Conservation (phyloP, 2,329 filamentous ascomycete species). For the Penicillium corylophilum region DNA sequence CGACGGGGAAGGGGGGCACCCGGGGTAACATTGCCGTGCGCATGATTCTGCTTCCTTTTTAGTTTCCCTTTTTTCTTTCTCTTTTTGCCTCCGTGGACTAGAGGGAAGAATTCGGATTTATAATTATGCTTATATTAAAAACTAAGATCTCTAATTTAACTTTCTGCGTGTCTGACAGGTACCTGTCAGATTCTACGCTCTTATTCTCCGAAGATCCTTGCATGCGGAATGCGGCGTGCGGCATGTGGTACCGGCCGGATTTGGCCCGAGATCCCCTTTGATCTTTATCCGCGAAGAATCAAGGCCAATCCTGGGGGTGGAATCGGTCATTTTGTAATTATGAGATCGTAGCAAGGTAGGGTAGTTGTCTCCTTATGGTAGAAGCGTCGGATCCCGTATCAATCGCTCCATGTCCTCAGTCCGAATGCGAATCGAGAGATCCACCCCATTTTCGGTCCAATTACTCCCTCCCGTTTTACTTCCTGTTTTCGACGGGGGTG, state of each 20-base stretch:
- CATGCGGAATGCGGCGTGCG: conserved; percentile 10
- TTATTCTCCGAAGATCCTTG: conserved; percentile 4
- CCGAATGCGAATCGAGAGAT: conserved; percentile 19
- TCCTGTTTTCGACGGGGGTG: conserved; percentile 4
- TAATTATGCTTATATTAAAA: too few relatives aligned
- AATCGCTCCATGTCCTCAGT: conserved; percentile 23
- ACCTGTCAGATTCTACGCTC: background rate
- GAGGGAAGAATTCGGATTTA: too few relatives aligned
- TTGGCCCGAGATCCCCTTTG: conserved; percentile 4
- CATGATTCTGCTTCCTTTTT: too few relatives aligned
- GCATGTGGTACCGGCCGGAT: conserved; percentile 3
- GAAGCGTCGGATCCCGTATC: conserved; percentile 18
- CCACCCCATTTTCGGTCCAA: conserved; percentile 23
- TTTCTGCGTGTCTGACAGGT: background rate
- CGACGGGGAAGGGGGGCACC: conserved; percentile 9
- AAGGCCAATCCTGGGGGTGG: background rate
- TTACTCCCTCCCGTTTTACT: background rate
- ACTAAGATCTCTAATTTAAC: background rate
- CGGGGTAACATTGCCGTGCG: background rate
- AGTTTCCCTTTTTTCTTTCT: background rate
- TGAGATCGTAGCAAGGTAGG: background rate
- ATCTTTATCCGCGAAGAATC: background rate
- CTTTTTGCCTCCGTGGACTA: background rate
- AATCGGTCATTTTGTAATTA: background rate
- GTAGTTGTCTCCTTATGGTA: background rate